These are phyloP conservation scores for Phyllostachys edulis DNA, from an alignment of 176 grass and related monocot genomes.

Conservation along the genomic window DNA sequence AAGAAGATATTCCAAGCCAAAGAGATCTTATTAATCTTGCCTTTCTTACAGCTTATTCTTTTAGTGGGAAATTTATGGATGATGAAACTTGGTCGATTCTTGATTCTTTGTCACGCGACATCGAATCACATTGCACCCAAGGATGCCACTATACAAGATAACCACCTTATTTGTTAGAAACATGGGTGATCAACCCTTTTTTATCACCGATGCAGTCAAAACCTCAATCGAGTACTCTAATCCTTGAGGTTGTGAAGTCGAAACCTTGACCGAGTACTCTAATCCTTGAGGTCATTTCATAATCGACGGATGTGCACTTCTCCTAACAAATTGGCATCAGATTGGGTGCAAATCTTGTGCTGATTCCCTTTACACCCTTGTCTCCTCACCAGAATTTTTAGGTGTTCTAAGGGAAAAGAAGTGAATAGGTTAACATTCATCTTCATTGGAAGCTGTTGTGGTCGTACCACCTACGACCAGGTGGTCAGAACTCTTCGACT, in stretches of 20 bases:
- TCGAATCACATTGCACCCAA: neutral
- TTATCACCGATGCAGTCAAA: constrained; percentile 8
- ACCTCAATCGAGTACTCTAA: neutral
- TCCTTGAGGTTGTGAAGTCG: too few relatives aligned
- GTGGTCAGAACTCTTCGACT: too few relatives aligned
- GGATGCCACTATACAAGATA: neutral
- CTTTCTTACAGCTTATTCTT: constrained; percentile 18
- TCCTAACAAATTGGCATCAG: constrained; percentile 25
- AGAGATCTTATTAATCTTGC: constrained; percentile 12
- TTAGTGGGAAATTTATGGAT: neutral
- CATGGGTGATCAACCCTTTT: neutral
- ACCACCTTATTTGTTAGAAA: constrained; percentile 34
- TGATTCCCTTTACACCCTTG: constrained; percentile 19
- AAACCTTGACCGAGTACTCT: neutral
- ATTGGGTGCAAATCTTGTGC: neutral
- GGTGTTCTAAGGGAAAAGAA: constrained; percentile 17
- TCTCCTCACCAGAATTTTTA: neutral
- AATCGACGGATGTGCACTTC: constrained; percentile 31
- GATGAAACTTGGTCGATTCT: constrained; percentile 22
- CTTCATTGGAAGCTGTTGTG: constrained; percentile 47
- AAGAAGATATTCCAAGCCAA: neutral
- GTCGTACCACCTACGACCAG: too few relatives aligned
- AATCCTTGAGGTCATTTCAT: constrained; percentile 29
- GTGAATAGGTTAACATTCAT: constrained; percentile 35
- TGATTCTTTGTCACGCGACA: too few relatives aligned